Base-by-base conservation (phyloP, 2,329 filamentous ascomycete genomes). In the Tolypocladium cylindrosporum region DNA sequence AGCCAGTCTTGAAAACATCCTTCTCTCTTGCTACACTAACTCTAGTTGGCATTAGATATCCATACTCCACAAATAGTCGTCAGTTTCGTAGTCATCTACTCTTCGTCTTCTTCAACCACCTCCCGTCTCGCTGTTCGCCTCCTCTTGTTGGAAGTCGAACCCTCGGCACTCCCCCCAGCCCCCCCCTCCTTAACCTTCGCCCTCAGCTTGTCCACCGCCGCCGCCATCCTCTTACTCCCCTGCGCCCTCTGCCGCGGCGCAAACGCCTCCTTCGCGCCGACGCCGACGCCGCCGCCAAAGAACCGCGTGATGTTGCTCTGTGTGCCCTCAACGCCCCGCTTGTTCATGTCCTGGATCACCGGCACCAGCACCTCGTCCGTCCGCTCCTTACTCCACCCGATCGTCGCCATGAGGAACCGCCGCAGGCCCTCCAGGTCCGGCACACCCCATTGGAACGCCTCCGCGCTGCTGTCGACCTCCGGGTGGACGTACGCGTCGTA, bases 301-400 rank as follows among this genome's bases (percentile, higher is more conserved):
- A 87, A 99, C 31, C 86, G 80, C n/a, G 94, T 99, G 63, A 99
- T 96, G 65, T 99, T 99, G 59, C 86, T 87, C 77, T 99, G 94
- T 21, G 93, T 97, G 8, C 94, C 94, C 74, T 97, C 94, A 36
- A 85, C 80, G 63, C 90, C 89, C 43, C 94, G 81, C 4, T 85
- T 83, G 69, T 97, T 97, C 89, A 99, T 96, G 67, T 99, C 94
- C 58, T 87, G 82, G 62, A 99, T 94, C 1, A 99, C 95, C 0
- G 94, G 94, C 1, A 99, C 90, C 1, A 99, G 82, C 2, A 99
- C 89, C 72, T 99, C 94, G 67, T 99, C 94, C 0, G 93, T 97
- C 9, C 91, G 81, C 71, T 97, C 93, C 70, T 89, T 87, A 57
- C 80, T 86, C 94, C 94, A 99, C 0, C 94, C 94, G 64, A 99